These are phyloP conservation scores for Coemansia sp. DNA, from an alignment of 192 early-diverging fungal genomes.

Conservation along the genomic window DNA sequence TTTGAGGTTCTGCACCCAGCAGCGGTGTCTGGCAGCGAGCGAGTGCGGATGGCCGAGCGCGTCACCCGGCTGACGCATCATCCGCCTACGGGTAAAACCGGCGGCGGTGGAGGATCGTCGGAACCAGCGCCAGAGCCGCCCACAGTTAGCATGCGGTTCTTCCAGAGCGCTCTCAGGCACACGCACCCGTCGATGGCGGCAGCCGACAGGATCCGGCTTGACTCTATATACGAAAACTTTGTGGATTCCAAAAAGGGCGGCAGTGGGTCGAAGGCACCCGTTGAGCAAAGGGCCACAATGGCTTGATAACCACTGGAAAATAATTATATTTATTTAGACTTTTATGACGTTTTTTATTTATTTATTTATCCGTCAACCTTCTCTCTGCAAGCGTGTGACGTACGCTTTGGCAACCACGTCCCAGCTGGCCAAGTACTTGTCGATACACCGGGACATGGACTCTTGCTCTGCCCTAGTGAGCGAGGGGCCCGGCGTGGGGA, in stretches of 20 bases:
- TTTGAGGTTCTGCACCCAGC: conserved; percentile 4
- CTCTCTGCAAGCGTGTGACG: conserved; percentile 68
- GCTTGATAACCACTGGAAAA: conserved; percentile 20
- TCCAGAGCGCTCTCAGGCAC: conserved; percentile 21
- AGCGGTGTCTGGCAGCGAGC: conserved; percentile 18
- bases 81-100: not conserved
- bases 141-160: conserved; percentile 13
- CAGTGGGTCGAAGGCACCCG: conserved; percentile 14
- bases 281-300: conserved; percentile 50
- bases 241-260: conserved; percentile 47
- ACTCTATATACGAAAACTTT: conserved; percentile 48
- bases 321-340: no score
- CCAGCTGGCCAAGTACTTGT: conserved; percentile 89
- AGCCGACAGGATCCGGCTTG: conserved; percentile 25
- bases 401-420: conserved; percentile 78
- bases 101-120: not conserved
- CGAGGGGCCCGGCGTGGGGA: conserved; percentile 68
- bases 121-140: not conserved
- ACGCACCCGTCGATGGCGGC: conserved; percentile 40
- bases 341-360: not conserved
- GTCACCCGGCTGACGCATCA: conserved; percentile 11
- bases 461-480: conserved; percentile 71
- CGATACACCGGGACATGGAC: conserved; percentile 78
- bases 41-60: conserved; percentile 22
- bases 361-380: conserved; percentile 18